A percentile compares a stretch with the other conserved stretches of the same genome.
Evolutionary conservation across 345 rosid genomes (phyloP).

Genomic region (Schrenkiella parvula): DNA sequence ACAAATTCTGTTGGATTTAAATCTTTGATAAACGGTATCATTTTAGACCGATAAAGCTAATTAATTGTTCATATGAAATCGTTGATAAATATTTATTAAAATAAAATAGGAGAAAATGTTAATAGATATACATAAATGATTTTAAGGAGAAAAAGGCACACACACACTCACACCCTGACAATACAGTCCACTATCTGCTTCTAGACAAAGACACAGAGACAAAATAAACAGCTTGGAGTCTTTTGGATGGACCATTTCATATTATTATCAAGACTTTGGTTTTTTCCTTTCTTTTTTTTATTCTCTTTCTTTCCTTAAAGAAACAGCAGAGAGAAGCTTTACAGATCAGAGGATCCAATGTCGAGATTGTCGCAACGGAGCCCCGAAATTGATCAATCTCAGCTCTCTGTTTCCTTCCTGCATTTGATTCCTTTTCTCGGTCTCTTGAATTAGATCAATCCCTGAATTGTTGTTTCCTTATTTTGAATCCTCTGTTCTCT

Average conservation of each 20-base stretch:
- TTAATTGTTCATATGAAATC: not conserved
- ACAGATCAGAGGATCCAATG: slow-evolving; percentile 35
- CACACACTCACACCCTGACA: slow-evolving; percentile 27
- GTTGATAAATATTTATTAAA: not conserved
- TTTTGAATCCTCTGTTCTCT: slow-evolving; percentile 9
- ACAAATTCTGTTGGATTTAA: not conserved
- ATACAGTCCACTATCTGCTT: slow-evolving; percentile 25
- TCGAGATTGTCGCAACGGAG: slow-evolving; percentile 15
- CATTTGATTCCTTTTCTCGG: not conserved
- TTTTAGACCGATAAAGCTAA: not conserved
- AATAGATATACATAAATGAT: too few relatives aligned
- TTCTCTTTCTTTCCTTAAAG: not conserved
- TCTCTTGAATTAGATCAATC: not conserved
- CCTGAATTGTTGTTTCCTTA: not conserved
- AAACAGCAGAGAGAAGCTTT: slow-evolving; percentile 21
- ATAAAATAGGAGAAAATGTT: not conserved
- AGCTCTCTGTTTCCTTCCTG: not conserved
- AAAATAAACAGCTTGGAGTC: slow-evolving; percentile 28
- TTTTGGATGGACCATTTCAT: slow-evolving; percentile 22
- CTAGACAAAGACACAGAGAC: slow-evolving; percentile 27
- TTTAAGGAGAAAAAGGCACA: not conserved
- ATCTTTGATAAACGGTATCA: not conserved
- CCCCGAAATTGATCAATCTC: slow-evolving; percentile 18
- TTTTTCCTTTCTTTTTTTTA: not conserved
- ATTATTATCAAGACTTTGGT: slow-evolving; percentile 8